Conservation (phyloP, 805 yeast genomes). For the Lipomyces mesembrius region DNA sequence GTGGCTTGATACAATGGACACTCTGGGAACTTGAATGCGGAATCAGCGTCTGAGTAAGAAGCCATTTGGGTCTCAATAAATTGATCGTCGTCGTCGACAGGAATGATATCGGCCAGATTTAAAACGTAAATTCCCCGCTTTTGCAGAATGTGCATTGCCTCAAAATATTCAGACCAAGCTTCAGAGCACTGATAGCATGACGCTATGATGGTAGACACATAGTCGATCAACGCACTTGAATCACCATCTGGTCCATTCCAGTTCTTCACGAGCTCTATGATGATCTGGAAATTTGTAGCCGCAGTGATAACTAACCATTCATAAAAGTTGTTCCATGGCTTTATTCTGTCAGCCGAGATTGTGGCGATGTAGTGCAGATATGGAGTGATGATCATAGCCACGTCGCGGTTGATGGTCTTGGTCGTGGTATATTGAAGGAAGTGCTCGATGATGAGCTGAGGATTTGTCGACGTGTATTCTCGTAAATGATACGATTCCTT, state of each 20-base stretch:
- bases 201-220: constrained; percentile 33
- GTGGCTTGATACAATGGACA: constrained; percentile 27
- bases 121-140: constrained; percentile 21
- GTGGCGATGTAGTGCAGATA: constrained; percentile 40
- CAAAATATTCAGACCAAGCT: constrained; percentile 18
- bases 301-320: constrained; percentile 25
- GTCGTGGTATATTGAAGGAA: constrained; percentile 35
- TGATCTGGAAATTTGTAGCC: constrained; percentile 9
- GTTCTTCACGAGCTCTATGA: constrained; percentile 16
- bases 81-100: constrained; percentile 8
- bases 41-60: neutral
- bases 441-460: constrained; percentile 27
- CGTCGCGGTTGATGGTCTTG: constrained; percentile 36
- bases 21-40: constrained; percentile 19
- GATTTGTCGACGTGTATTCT: constrained; percentile 36
- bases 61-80: constrained; percentile 16
- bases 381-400: constrained; percentile 42
- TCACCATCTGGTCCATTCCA: constrained; percentile 33
- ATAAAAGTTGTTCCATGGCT: constrained; percentile 33
- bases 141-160: constrained; percentile 30
- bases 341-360: constrained; percentile 33
- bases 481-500: constrained; percentile 19
- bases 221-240: constrained; percentile 34
- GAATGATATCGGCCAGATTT: neutral
- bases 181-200: constrained; percentile 26